These are phyloP conservation scores for Cytospora schulzeri DNA, from an alignment of 2,329 filamentous ascomycete genomes.

Conservation along the genomic window DNA sequence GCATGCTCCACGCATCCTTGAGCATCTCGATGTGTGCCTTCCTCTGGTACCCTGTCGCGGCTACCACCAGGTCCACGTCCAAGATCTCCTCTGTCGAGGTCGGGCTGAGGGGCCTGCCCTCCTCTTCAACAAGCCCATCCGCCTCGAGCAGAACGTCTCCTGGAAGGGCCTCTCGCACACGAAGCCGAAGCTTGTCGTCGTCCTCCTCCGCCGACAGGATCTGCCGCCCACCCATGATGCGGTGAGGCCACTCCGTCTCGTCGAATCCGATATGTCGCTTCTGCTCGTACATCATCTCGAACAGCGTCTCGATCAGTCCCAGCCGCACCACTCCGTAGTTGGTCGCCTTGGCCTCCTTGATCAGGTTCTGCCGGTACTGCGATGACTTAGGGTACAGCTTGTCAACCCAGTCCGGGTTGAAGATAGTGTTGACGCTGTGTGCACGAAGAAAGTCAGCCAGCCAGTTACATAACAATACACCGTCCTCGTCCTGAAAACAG, in stretches of 20 bases:
- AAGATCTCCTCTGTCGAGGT: constrained; percentile 56
- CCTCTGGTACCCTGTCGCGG: constrained; percentile 84
- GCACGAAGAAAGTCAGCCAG: neutral
- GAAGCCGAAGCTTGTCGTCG: constrained; percentile 56
- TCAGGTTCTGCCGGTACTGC: constrained; percentile 58
- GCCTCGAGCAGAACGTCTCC: constrained; percentile 36
- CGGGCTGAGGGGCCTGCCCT: neutral
- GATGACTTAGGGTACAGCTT: constrained; percentile 70
- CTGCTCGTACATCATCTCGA: constrained; percentile 86
- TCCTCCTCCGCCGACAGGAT: constrained; percentile 64
- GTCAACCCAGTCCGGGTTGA: constrained; percentile 85
- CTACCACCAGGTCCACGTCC: constrained; percentile 79
- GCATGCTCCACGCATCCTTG: constrained; percentile 63
- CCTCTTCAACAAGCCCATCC: constrained; percentile 38
- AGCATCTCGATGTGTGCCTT: constrained; percentile 80
- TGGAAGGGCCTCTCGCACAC: constrained; percentile 52
- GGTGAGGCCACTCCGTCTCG: constrained; percentile 77
- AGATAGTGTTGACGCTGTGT: constrained; percentile 91
- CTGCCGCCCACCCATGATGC: constrained; percentile 71
- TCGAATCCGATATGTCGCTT: constrained; percentile 69
- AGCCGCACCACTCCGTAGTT: constrained; percentile 95
- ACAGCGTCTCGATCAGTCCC: constrained; percentile 86
- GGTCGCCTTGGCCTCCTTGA: constrained; percentile 76
- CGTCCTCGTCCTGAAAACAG: neutral
- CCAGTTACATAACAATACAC: neutral